Conservation (phyloP, 257 asterid genomes). For the Eustoma russellianum region DNA sequence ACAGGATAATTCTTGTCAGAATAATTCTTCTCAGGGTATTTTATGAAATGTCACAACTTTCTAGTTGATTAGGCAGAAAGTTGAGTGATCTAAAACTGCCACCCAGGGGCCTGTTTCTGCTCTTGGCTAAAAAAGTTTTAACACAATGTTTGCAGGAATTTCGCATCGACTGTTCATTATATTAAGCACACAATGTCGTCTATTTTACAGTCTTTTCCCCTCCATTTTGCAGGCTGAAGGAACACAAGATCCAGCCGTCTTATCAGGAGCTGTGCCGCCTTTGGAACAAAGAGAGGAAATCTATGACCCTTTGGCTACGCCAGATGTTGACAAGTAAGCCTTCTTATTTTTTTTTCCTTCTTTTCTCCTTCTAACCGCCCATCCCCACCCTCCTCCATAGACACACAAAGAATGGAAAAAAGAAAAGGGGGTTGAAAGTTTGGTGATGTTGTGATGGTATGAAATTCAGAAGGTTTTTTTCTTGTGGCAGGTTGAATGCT, state of each 20-base stretch:
- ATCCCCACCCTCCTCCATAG: no score
- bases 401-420: no score
- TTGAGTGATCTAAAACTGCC: no score
- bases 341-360: slow-evolving; percentile 7
- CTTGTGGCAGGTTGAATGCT: slow-evolving; percentile 53
- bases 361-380: background rate
- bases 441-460: no score
- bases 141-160: background rate
- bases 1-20: no score
- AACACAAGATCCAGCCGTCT: slow-evolving; percentile 50
- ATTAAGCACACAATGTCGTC: no score
- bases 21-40: no score
- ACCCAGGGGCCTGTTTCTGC: no score
- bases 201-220: slow-evolving; percentile 6
- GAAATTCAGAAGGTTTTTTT: background rate
- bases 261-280: slow-evolving; percentile 51
- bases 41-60: no score
- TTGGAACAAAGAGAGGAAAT: slow-evolving; percentile 67
- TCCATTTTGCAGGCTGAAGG: slow-evolving; percentile 50
- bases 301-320: slow-evolving; percentile 80
- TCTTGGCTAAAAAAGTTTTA: no score
- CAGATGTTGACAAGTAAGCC: slow-evolving; percentile 80
- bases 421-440: no score
- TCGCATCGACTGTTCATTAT: background rate
- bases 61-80: no score